phyloP scores from a whole-genome alignment of 1,284 basidiomycete species.

The Cryptococcus neoformans region DNA sequence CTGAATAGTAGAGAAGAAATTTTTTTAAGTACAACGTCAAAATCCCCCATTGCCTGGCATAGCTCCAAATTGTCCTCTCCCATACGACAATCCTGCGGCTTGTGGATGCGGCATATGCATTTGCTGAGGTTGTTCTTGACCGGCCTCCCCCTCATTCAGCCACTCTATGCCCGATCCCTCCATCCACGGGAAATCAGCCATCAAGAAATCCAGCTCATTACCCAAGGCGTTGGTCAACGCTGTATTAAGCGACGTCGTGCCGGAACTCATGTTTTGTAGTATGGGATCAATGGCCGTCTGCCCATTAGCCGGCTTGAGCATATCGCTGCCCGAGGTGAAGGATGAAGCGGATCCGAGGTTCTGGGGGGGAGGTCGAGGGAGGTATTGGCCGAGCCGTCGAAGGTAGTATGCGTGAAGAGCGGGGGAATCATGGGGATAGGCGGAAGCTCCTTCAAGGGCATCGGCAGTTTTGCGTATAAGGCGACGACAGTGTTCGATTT shows the following conservation, averaged over 20 bases:
- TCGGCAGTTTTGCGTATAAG: slow-evolving; percentile 32
- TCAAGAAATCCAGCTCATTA: slow-evolving; percentile 26
- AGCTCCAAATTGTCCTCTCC: no score
- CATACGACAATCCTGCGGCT: no score
- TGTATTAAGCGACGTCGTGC: background rate
- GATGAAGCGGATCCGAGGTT: no score
- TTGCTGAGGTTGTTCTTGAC: no score
- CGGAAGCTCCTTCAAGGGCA: slow-evolving; percentile 23
- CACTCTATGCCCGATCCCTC: background rate
- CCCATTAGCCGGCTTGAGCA: background rate
- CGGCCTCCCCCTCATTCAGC: no score
- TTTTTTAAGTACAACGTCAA: no score
- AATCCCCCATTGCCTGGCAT: no score
- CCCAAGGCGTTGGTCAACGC: background rate
- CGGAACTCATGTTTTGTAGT: slow-evolving; percentile 7
- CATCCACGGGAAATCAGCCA: slow-evolving; percentile 29
- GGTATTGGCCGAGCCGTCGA: slow-evolving; percentile 18
- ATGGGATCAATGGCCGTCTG: slow-evolving; percentile 3
- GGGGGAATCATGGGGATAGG: slow-evolving; percentile 31
- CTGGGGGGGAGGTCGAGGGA: slow-evolving; percentile 8
- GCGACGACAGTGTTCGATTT: slow-evolving; percentile 34
- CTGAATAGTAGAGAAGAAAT: no score
- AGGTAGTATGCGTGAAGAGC: slow-evolving; percentile 35
- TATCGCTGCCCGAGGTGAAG: no score
- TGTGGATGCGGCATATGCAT: no score